Evolutionary conservation across 1,284 basidiomycete genomes (phyloP).

Genomic region (Trichosporon ovoides): DNA sequence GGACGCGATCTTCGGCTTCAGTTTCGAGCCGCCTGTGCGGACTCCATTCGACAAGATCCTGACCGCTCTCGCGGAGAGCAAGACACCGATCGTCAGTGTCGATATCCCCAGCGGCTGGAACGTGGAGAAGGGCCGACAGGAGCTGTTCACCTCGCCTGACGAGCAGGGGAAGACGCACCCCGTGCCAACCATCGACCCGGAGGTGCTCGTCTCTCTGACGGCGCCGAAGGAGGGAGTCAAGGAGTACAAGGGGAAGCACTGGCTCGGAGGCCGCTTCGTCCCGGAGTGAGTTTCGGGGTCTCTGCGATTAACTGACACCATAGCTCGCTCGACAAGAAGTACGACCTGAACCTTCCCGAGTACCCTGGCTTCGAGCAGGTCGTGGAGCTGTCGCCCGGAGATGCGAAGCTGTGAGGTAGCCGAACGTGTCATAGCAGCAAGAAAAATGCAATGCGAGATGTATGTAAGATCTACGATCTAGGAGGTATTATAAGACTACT

Average conservation of each 20-base stretch:
- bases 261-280: conserved; percentile 87
- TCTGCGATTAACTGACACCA: not conserved
- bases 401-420: conserved; percentile 6
- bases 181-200: conserved; percentile 58
- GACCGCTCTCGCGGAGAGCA: conserved; percentile 59
- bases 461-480: no score
- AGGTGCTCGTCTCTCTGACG: conserved; percentile 82
- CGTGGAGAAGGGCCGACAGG: conserved; percentile 53
- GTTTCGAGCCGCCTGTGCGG: conserved; percentile 81
- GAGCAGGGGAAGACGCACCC: conserved; percentile 60
- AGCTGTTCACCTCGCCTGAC: conserved; percentile 31
- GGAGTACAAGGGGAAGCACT: conserved; percentile 74
- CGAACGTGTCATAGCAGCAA: no score
- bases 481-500: no score
- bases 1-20: conserved; percentile 97
- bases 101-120: conserved; percentile 98
- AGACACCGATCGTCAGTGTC: conserved; percentile 76
- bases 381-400: conserved; percentile 56
- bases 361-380: conserved; percentile 75
- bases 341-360: conserved; percentile 66
- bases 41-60: conserved; percentile 78
- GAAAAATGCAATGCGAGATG: not conserved
- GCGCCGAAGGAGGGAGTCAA: conserved; percentile 86
- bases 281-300: conserved; percentile 58
- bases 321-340: conserved; percentile 66